Percentiles rank a stretch among this genome's conserved stretches.
phyloP scores from a whole-genome alignment of 2,329 filamentous ascomycete genomes.

The Alternaria tenuissima region DNA sequence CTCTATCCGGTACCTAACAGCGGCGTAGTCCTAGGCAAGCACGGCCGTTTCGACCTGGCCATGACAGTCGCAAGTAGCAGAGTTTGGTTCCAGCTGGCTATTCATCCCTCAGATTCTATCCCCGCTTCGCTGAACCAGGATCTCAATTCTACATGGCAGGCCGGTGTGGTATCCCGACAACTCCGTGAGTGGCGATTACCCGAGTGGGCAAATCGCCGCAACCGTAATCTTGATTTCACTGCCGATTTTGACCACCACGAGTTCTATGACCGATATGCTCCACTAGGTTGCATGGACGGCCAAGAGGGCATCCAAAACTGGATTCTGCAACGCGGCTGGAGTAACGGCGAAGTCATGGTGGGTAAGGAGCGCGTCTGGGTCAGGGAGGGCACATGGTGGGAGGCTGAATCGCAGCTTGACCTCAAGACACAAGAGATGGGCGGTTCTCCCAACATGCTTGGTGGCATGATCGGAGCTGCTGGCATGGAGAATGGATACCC shows the following conservation, averaged over 20 bases:
- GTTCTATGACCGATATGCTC: slow-evolving; percentile 82
- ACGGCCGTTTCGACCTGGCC: slow-evolving; percentile 80
- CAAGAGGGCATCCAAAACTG: slow-evolving; percentile 93
- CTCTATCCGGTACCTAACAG: slow-evolving; percentile 80
- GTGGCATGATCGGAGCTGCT: slow-evolving; percentile 62
- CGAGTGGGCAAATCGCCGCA: slow-evolving; percentile 95
- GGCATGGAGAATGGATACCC: slow-evolving; percentile 79
- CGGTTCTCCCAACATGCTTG: slow-evolving; percentile 50
- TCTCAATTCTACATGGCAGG: slow-evolving; percentile 87
- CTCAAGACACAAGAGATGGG: slow-evolving; percentile 71
- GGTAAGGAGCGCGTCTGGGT: slow-evolving; percentile 96
- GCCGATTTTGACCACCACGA: slow-evolving; percentile 96
- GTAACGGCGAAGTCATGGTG: slow-evolving; percentile 93
- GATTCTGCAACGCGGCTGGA: slow-evolving; percentile 95
- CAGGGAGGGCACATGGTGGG: slow-evolving; percentile 94
- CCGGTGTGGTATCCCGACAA: slow-evolving; percentile 89
- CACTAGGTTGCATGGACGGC: slow-evolving; percentile 87
- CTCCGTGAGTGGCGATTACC: slow-evolving; percentile 91
- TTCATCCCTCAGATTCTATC: slow-evolving; percentile 89
- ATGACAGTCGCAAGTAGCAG: slow-evolving; percentile 81
- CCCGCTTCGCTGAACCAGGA: slow-evolving; percentile 78
- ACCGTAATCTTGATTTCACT: slow-evolving; percentile 91
- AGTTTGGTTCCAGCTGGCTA: slow-evolving; percentile 91
- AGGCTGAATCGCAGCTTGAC: slow-evolving; percentile 95
- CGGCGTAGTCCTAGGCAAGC: slow-evolving; percentile 81